phyloP scores from a whole-genome alignment of 495 filamentous ascomycete species.

The Evansstolkia leycettana region DNA sequence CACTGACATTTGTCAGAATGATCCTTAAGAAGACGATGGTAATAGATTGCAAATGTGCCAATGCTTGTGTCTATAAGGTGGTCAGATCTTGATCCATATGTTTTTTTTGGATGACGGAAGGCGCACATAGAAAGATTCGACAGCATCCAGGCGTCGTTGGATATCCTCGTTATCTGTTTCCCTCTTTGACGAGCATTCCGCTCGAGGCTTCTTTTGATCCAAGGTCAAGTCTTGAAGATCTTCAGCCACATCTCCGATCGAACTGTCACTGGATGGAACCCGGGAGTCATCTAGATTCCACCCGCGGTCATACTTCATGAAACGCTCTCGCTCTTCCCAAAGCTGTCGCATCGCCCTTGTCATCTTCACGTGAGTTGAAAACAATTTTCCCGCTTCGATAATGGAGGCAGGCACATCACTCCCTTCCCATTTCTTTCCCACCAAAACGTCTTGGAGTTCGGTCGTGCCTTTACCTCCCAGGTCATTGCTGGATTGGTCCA shows the following conservation, averaged over 20 bases:
- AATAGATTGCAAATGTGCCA: conserved; percentile 85
- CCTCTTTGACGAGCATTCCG: conserved; percentile 24
- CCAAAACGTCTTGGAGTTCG: conserved; percentile 59
- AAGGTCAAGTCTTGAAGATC: conserved; percentile 17
- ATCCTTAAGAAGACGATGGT: conserved; percentile 86
- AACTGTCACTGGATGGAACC: conserved; percentile 32
- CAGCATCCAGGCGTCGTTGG: conserved; percentile 54
- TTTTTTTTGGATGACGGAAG: conserved; percentile 1
- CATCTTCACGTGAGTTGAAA: conserved; percentile 78
- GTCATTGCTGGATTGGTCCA: conserved; percentile 69
- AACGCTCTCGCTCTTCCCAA: conserved; percentile 86
- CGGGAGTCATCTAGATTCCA: conserved; percentile 54
- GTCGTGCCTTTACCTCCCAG: conserved; percentile 78
- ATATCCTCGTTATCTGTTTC: conserved; percentile 45
- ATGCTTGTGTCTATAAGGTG: conserved; percentile 44
- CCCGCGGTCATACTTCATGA: conserved; percentile 81
- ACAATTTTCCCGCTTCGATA: conserved; percentile 87
- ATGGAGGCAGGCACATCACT: conserved; percentile 87
- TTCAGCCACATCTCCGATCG: conserved; percentile 8
- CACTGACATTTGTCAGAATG: conserved; percentile 69
- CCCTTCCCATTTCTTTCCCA: conserved; percentile 76
- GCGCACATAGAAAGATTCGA: conserved; percentile 81
- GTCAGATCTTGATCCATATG: conserved; percentile 11
- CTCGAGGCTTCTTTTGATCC: conserved; percentile 16
- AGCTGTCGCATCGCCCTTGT: conserved; percentile 83